Conservation (phyloP, 2,329 filamentous ascomycete species). For the Botrytis sinoallii region DNA sequence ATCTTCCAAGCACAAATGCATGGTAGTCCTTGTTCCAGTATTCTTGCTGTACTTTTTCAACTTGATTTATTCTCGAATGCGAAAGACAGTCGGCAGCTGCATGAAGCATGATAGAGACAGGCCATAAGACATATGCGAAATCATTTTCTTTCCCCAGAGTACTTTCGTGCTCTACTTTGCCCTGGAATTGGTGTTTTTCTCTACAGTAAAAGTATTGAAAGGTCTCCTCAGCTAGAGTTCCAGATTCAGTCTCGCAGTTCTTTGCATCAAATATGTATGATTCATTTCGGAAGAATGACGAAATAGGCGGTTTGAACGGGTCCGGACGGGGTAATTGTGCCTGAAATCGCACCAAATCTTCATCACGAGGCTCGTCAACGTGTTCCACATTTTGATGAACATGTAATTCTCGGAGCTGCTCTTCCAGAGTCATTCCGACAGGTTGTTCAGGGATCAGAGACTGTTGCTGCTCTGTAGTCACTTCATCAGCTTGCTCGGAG, state of each 20-base stretch:
- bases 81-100: conserved; percentile 24
- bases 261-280: not conserved
- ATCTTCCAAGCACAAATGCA: conserved; percentile 31
- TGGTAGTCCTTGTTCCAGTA: conserved; percentile 27
- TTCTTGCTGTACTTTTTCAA: conserved; percentile 20
- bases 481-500: not conserved
- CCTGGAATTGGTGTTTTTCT: conserved; percentile 22
- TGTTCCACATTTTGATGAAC: not conserved
- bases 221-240: conserved; percentile 9
- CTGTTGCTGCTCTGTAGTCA: not conserved
- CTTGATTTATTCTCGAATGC: not conserved
- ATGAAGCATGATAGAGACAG: conserved; percentile 27
- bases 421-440: too few relatives aligned
- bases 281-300: not conserved
- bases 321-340: not conserved
- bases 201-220: conserved; percentile 22
- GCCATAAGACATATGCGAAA: conserved; percentile 30
- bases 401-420: not conserved
- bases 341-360: not conserved
- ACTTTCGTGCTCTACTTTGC: conserved; percentile 20
- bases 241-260: not conserved
- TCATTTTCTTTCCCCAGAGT: conserved; percentile 21
- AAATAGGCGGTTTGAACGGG: not conserved
- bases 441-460: not conserved
- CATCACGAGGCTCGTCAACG: not conserved